Percentiles rank a stretch among this genome's conserved stretches.
phyloP scores from a whole-genome alignment of 225 moss, liverwort and hornwort species.

The Marchantia paleacea region DNA sequence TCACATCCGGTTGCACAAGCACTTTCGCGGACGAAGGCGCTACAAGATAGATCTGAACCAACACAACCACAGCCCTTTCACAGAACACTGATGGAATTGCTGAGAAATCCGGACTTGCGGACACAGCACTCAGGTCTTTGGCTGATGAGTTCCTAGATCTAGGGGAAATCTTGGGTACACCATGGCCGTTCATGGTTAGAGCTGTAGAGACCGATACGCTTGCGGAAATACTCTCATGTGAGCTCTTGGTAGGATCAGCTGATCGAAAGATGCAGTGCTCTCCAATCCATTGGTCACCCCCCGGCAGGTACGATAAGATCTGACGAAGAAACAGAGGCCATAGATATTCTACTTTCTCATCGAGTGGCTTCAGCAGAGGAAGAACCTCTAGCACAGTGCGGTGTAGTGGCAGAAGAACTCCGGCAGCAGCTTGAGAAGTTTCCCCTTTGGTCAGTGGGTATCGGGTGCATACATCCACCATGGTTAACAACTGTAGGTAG shows the following conservation, averaged over 20 bases:
- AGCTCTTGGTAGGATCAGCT: constrained; percentile 24
- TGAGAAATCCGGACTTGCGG: constrained; percentile 29
- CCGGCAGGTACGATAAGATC: constrained; percentile 86
- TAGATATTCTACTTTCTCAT: constrained; percentile 59
- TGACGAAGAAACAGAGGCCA: constrained; percentile 90
- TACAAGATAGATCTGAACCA: constrained; percentile 62
- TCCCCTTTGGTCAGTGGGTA: constrained; percentile 33
- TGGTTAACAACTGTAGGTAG: constrained; percentile 67
- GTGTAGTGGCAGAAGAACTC: constrained; percentile 60
- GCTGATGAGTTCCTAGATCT: constrained; percentile 24
- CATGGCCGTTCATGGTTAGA: constrained; percentile 33
- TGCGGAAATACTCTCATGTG: background rate
- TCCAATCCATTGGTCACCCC: constrained; percentile 48
- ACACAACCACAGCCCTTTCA: constrained; percentile 63
- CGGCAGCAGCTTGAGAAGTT: constrained; percentile 21
- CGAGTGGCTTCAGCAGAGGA: constrained; percentile 67
- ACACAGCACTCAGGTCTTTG: constrained; percentile 31
- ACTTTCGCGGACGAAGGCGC: constrained; percentile 63
- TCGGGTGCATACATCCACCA: constrained; percentile 82
- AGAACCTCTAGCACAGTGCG: constrained; percentile 69
- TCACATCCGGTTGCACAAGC: constrained; percentile 69
- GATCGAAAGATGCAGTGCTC: constrained; percentile 42
- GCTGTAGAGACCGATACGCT: background rate
- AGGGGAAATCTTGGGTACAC: constrained; percentile 8
- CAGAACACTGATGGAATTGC: constrained; percentile 56